Percentiles rank a stretch among this genome's conserved stretches.
These are phyloP conservation scores for Ailanthus altissimus DNA, from an alignment of 345 rosid genomes.

Conservation along the genomic window DNA sequence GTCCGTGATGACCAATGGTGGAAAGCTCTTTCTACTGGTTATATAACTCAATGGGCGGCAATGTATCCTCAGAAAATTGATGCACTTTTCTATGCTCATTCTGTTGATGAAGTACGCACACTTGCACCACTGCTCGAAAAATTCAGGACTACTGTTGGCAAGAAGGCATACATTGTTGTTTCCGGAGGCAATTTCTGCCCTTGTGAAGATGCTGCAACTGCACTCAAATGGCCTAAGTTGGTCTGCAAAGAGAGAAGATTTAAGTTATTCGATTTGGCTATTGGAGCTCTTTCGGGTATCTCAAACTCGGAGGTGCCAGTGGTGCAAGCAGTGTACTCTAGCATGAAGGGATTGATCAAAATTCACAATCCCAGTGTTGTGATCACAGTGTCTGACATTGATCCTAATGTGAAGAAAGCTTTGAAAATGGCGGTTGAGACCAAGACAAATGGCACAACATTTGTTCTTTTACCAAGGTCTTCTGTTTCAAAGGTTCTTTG, in stretches of 20 bases:
- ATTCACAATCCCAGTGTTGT: constrained; percentile 92
- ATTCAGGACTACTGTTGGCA: constrained; percentile 81
- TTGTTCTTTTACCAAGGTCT: constrained; percentile 71
- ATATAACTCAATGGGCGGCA: constrained; percentile 94
- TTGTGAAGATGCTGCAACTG: constrained; percentile 75
- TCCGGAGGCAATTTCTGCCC: constrained; percentile 86
- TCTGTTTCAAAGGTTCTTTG: constrained; percentile 83
- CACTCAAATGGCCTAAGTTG: constrained; percentile 71
- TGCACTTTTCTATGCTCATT: constrained; percentile 89
- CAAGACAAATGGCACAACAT: constrained; percentile 45
- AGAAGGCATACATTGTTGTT: constrained; percentile 82
- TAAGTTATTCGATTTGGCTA: constrained; percentile 81
- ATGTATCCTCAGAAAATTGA: constrained; percentile 95
- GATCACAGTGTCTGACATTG: constrained; percentile 74
- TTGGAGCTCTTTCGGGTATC: constrained; percentile 58
- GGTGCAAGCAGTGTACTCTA: constrained; percentile 78
- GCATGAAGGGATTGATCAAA: constrained; percentile 89
- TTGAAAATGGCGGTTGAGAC: constrained; percentile 82
- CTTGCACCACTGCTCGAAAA: constrained; percentile 81
- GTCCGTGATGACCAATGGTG: constrained; percentile 98
- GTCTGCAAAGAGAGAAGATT: constrained; percentile 86
- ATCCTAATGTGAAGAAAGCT: constrained; percentile 79
- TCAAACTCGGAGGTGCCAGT: constrained; percentile 91
- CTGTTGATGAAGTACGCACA: constrained; percentile 66
- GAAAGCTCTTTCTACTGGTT: constrained; percentile 84